Percentiles rank a stretch among this genome's conserved stretches.
These are phyloP conservation scores for Pestalotiopsis sp. DNA, from an alignment of 2,329 filamentous ascomycete species.

Conservation along the genomic window DNA sequence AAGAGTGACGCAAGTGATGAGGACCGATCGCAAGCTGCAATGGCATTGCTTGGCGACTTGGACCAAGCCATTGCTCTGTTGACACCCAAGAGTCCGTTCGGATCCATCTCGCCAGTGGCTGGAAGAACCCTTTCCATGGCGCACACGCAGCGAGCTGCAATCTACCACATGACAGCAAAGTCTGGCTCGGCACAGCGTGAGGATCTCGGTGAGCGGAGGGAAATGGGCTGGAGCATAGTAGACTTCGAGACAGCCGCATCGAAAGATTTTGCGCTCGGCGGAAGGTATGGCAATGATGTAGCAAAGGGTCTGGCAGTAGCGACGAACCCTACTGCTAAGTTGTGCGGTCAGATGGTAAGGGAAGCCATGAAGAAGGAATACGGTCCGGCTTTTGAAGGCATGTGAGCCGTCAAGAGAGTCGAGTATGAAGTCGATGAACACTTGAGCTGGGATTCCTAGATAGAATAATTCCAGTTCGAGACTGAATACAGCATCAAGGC, in stretches of 20 bases:
- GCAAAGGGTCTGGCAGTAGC: conserved; percentile 66
- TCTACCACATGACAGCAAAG: conserved; percentile 64
- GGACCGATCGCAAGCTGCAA: conserved; percentile 42
- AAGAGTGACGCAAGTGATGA: conserved; percentile 36
- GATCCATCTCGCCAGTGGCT: conserved; percentile 63
- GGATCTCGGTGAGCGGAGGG: conserved; percentile 43
- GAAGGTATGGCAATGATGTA: conserved; percentile 66
- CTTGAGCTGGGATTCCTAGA: conserved; percentile 4
- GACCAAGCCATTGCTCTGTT: conserved; percentile 60
- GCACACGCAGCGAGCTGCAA: conserved; percentile 70
- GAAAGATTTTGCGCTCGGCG: conserved; percentile 65
- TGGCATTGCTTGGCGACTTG: conserved; percentile 53
- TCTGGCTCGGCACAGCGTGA: conserved; percentile 38
- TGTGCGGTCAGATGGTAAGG: conserved; percentile 70
- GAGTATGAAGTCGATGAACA: neutral
- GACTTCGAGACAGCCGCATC: conserved; percentile 66
- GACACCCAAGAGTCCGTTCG: conserved; percentile 51
- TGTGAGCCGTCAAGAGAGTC: conserved; percentile 15
- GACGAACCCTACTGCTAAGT: conserved; percentile 69
- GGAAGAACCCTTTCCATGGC: conserved; percentile 69
- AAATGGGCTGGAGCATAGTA: conserved; percentile 52
- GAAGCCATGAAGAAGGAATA: conserved; percentile 73
- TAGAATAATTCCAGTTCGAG: neutral
- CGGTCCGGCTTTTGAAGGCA: conserved; percentile 49
- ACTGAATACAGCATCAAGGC: neutral